Conservation (phyloP, 495 filamentous ascomycete species). For the Rostrohypoxylon terebratum region DNA sequence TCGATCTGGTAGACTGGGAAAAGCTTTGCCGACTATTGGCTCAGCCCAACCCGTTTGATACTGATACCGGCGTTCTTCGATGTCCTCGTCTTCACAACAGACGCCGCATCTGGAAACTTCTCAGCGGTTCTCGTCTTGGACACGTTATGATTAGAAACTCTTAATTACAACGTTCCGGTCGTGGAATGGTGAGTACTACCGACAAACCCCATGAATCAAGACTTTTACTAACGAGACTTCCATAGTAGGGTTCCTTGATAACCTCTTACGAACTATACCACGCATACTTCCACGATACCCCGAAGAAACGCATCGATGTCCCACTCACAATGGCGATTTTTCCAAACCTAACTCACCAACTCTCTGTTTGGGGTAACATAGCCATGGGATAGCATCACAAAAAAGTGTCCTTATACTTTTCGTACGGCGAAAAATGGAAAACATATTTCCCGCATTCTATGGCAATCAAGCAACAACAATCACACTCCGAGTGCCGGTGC, state of each 20-base stretch:
- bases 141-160: neutral
- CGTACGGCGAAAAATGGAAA: neutral
- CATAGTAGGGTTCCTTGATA: no score
- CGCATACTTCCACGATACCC: no score
- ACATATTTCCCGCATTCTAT: neutral
- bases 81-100: slow-evolving; percentile 32
- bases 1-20: slow-evolving; percentile 42
- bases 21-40: slow-evolving; percentile 39
- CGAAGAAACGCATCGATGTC: no score
- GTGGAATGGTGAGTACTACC: no score
- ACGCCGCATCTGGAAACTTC: slow-evolving; percentile 41
- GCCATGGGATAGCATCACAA: neutral
- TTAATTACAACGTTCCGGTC: no score
- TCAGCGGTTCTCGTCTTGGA: slow-evolving; percentile 17
- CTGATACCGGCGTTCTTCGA: neutral
- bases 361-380: neutral
- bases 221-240: no score
- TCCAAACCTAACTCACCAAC: no score
- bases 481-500: neutral
- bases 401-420: neutral
- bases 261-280: no score
- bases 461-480: neutral
- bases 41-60: slow-evolving; percentile 12
- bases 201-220: no score
- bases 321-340: no score